Percentiles rank a stretch among this genome's conserved stretches.
These are phyloP conservation scores for Fomitopsis schrenkii DNA, from an alignment of 1,284 basidiomycete genomes.

Conservation along the genomic window DNA sequence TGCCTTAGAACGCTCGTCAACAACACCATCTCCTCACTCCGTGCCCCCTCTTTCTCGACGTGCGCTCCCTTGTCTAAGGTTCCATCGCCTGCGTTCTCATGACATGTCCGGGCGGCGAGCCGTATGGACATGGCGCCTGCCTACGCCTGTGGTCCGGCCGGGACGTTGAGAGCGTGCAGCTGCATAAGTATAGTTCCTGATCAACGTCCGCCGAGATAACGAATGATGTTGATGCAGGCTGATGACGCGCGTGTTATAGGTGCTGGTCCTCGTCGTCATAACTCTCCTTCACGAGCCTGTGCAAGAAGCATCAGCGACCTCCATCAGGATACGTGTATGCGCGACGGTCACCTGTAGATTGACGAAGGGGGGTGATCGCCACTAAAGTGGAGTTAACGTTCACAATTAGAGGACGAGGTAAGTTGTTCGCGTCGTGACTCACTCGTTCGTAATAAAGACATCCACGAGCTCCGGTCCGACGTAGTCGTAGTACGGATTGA, in stretches of 20 bases:
- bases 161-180: neutral
- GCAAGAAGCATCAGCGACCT: neutral
- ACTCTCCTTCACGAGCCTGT: conserved; percentile 81
- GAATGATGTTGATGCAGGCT: neutral
- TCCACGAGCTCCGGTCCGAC: conserved; percentile 90
- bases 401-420: neutral
- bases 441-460: conserved; percentile 97
- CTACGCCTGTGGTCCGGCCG: neutral
- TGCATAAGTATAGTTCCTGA: neutral
- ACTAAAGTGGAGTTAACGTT: conserved; percentile 36
- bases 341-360: conserved; percentile 64
- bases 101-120: neutral
- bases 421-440: conserved; percentile 32
- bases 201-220: neutral
- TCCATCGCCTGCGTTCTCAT: neutral
- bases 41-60: neutral
- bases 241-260: conserved; percentile 34
- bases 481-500: conserved; percentile 94
- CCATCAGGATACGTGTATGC: neutral
- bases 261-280: conserved; percentile 91
- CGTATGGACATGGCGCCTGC: neutral
- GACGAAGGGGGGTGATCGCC: conserved; percentile 92
- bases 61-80: neutral
- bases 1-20: neutral
- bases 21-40: neutral